phyloP scores from a whole-genome alignment of 352 stramenopile species.

The Pythium phragmitis region DNA sequence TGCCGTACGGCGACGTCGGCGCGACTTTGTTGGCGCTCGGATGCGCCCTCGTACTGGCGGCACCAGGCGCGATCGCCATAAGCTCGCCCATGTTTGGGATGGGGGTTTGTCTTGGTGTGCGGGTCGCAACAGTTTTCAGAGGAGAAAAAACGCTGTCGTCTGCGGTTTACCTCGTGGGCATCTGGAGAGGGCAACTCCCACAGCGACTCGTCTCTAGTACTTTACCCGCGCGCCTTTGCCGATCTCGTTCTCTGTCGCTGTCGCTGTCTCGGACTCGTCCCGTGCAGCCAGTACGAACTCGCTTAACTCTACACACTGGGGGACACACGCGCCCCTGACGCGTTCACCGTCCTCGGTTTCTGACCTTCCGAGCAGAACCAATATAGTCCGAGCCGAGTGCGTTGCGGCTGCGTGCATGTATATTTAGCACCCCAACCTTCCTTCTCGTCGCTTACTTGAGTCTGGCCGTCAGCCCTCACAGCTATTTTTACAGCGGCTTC shows the following conservation, averaged over 20 bases:
- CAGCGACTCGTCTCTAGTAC: background rate
- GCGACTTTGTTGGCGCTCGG: conserved; percentile 59
- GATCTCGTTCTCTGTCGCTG: background rate
- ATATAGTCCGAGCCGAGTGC: conserved; percentile 2
- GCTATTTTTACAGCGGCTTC: no score
- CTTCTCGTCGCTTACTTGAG: background rate
- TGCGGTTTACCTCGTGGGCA: conserved; percentile 4
- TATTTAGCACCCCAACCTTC: background rate
- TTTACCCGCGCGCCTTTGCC: background rate
- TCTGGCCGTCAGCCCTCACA: background rate
- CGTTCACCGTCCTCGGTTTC: conserved; percentile 26
- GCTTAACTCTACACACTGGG: background rate
- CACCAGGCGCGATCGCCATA: conserved; percentile 44
- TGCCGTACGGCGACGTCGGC: conserved; percentile 64
- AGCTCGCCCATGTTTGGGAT: conserved; percentile 34
- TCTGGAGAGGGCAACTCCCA: background rate
- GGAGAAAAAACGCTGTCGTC: background rate
- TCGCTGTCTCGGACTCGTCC: no score
- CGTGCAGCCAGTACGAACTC: background rate
- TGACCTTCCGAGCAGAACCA: conserved; percentile 7
- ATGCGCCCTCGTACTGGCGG: conserved; percentile 27
- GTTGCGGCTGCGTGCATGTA: background rate
- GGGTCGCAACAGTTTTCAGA: background rate
- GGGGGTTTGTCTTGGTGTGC: background rate
- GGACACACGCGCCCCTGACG: background rate